Conservation (phyloP, 495 filamentous ascomycete genomes). For the Podospora pseudopauciseta region DNA sequence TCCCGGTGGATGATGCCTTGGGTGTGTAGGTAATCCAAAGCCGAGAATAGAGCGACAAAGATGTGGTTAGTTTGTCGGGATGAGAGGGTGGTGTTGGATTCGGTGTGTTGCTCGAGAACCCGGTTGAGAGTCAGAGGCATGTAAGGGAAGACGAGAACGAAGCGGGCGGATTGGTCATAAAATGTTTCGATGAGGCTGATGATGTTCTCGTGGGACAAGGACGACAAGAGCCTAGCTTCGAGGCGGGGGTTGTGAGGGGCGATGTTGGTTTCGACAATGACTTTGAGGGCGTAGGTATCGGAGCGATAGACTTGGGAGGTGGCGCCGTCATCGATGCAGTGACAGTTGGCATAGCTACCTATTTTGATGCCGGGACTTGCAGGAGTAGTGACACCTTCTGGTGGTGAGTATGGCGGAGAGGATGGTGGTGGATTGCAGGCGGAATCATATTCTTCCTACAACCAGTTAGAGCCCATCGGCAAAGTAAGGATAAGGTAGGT, state of each 20-base stretch:
- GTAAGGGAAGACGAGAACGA: conserved; percentile 82
- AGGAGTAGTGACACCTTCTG: neutral
- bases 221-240: conserved; percentile 69
- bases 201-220: conserved; percentile 39
- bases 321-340: conserved; percentile 67
- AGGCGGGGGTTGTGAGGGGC: conserved; percentile 76
- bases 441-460: conserved; percentile 46
- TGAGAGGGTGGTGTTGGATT: neutral
- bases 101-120: conserved; percentile 4
- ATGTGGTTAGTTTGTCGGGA: conserved; percentile 40
- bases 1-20: conserved; percentile 85
- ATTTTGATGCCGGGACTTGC: conserved; percentile 51
- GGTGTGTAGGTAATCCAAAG: conserved; percentile 66
- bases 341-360: conserved; percentile 67
- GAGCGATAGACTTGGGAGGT: conserved; percentile 75
- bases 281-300: conserved; percentile 67
- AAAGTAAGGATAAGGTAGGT: neutral
- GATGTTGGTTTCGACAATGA: conserved; percentile 71
- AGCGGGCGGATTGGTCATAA: conserved; percentile 61
- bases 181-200: conserved; percentile 70
- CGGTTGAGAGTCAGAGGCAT: conserved; percentile 65
- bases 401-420: neutral
- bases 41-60: conserved; percentile 67
- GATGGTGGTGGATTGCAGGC: conserved; percentile 19
- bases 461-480: conserved; percentile 17